A percentile compares a stretch with the other conserved stretches of the same genome.
phyloP scores from a whole-genome alignment of 805 yeast genomes.

The Candida dendrica region DNA sequence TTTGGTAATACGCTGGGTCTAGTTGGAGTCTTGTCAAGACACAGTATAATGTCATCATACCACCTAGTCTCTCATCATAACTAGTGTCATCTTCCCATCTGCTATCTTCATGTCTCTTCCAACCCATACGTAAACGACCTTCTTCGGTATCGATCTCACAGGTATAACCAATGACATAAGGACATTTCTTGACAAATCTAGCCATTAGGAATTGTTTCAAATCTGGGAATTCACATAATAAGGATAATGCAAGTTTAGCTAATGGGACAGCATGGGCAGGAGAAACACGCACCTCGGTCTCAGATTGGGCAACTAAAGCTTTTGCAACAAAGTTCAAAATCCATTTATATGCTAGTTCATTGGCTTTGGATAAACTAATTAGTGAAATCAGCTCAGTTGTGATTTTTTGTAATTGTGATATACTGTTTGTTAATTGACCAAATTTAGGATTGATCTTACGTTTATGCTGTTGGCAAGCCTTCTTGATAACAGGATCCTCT shows the following conservation, averaged over 20 bases:
- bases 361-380: slow-evolving; percentile 38
- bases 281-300: slow-evolving; percentile 78
- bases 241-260: slow-evolving; percentile 52
- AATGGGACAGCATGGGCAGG: slow-evolving; percentile 76
- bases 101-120: slow-evolving; percentile 46
- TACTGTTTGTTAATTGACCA: slow-evolving; percentile 82
- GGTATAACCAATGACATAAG: slow-evolving; percentile 75
- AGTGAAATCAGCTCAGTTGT: slow-evolving; percentile 42
- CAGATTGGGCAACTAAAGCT: slow-evolving; percentile 84
- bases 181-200: slow-evolving; percentile 86
- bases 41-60: slow-evolving; percentile 75
- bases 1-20: slow-evolving; percentile 21
- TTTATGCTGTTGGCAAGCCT: slow-evolving; percentile 49
- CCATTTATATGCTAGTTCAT: slow-evolving; percentile 60
- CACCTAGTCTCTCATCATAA: slow-evolving; percentile 82
- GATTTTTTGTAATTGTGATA: slow-evolving; percentile 47
- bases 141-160: slow-evolving; percentile 72
- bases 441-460: slow-evolving; percentile 81
- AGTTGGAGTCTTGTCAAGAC: slow-evolving; percentile 54
- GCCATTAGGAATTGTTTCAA: slow-evolving; percentile 45
- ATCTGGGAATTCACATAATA: slow-evolving; percentile 43
- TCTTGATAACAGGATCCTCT: slow-evolving; percentile 45
- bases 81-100: slow-evolving; percentile 49
- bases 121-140: slow-evolving; percentile 83
- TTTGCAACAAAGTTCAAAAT: slow-evolving; percentile 78